phyloP scores from a whole-genome alignment of 805 yeast genomes.

The Lipomyces mesembrius region DNA sequence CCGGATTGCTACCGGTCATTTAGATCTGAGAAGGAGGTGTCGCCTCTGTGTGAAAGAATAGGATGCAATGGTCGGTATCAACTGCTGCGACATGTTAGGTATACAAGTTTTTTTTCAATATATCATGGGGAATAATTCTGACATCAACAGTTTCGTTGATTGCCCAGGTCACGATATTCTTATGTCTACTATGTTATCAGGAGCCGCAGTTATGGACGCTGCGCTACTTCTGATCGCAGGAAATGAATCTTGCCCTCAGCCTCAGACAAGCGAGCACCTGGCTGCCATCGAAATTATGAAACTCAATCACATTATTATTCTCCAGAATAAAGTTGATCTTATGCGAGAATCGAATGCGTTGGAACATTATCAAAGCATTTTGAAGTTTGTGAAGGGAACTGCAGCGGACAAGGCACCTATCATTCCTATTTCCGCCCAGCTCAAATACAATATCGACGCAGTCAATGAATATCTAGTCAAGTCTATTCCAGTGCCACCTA shows the following conservation, averaged over 20 bases:
- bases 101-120: not conserved
- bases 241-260: conserved; percentile 99
- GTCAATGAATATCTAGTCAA: conserved; percentile 96
- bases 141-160: conserved; percentile 77
- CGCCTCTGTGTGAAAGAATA: conserved; percentile 86
- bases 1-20: conserved; percentile 95
- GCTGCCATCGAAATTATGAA: conserved; percentile 99
- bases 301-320: conserved; percentile 90
- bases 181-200: conserved; percentile 99
- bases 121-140: not conserved
- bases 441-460: conserved; percentile 97
- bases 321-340: conserved; percentile 97
- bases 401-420: conserved; percentile 99
- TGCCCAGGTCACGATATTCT: conserved; percentile 99
- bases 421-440: conserved; percentile 97
- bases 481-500: conserved; percentile 91
- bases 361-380: conserved; percentile 91
- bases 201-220: conserved; percentile 99
- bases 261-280: conserved; percentile 98
- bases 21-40: conserved; percentile 91
- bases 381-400: conserved; percentile 94
- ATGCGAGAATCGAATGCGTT: conserved; percentile 97
- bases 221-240: conserved; percentile 95
- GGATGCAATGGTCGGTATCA: conserved; percentile 90
- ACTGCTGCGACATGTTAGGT: conserved; percentile 82